These are phyloP conservation scores for Sechiopsis laciniata DNA, from an alignment of 306 rosid genomes.

Conservation along the genomic window DNA sequence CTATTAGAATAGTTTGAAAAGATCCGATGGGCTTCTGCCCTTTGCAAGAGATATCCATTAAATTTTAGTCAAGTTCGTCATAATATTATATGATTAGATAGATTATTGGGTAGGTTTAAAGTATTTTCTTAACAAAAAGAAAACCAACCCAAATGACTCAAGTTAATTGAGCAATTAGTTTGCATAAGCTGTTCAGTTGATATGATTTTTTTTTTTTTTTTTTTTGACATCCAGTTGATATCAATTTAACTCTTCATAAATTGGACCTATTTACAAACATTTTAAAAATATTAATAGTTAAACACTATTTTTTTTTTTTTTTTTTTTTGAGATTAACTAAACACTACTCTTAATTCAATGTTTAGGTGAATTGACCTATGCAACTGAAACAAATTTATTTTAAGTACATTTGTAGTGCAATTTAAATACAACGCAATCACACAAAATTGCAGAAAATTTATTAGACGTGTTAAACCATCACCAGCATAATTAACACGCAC, in stretches of 20 bases:
- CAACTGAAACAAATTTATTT: not conserved
- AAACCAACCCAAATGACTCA: too few species aligned
- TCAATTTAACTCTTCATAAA: not conserved
- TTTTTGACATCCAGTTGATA: too few species aligned
- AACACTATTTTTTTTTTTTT: too few species aligned
- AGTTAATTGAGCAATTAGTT: too few species aligned
- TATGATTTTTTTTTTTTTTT: too few species aligned
- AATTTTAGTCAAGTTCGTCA: not conserved
- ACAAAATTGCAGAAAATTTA: not conserved
- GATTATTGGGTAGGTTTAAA: not conserved
- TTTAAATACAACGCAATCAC: not conserved
- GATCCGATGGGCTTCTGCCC: too few species aligned
- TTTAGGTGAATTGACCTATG: not conserved
- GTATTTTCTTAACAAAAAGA: too few species aligned
- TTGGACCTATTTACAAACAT: not conserved
- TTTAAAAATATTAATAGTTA: not conserved
- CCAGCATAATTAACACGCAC: not conserved
- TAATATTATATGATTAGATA: not conserved
- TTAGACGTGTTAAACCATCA: too few species aligned
- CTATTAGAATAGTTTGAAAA: not conserved
- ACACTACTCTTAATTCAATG: not conserved
- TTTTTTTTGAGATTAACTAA: too few species aligned
- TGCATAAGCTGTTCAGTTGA: too few species aligned
- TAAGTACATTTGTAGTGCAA: not conserved
- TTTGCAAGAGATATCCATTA: too few species aligned